Conservation (phyloP, 2,329 filamentous ascomycete species). For the Fusarium avenaceum region DNA sequence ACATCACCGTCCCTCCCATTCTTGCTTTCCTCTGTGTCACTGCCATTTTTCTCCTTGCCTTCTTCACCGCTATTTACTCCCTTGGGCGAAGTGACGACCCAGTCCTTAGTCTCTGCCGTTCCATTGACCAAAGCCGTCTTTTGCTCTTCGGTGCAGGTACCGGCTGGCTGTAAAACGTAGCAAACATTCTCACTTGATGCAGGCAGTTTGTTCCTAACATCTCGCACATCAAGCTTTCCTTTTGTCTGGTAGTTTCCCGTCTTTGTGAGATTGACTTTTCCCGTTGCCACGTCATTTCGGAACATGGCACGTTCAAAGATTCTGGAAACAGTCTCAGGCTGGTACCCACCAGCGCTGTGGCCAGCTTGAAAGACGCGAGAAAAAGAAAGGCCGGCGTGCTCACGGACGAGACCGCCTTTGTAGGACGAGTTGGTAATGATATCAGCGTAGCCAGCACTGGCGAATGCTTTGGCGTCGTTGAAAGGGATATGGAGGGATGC, state of each 20-base stretch:
- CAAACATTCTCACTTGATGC: not conserved
- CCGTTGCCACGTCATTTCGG: not conserved
- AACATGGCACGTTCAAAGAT: not conserved
- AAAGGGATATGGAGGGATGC: not conserved
- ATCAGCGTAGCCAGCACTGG: not conserved
- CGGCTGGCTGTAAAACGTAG: not conserved
- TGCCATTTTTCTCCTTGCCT: not conserved
- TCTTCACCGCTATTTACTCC: no score
- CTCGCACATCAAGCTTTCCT: not conserved
- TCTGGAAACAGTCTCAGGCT: not conserved
- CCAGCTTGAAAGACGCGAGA: not conserved
- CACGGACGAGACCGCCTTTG: not conserved
- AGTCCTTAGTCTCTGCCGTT: not conserved
- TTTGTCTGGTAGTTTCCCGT: not conserved
- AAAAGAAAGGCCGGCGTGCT: not conserved
- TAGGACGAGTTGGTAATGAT: slow-evolving; percentile 1
- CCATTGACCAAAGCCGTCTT: not conserved
- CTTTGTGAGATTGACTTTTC: not conserved
- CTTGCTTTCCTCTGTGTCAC: not conserved
- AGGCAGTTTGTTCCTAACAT: not conserved
- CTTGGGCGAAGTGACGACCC: not conserved
- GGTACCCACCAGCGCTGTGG: not conserved
- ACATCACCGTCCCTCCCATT: not conserved
- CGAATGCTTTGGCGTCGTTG: not conserved
- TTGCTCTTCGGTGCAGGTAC: not conserved